Conservation (phyloP, 352 stramenopile species). For the Thalassiosira oceanica region DNA sequence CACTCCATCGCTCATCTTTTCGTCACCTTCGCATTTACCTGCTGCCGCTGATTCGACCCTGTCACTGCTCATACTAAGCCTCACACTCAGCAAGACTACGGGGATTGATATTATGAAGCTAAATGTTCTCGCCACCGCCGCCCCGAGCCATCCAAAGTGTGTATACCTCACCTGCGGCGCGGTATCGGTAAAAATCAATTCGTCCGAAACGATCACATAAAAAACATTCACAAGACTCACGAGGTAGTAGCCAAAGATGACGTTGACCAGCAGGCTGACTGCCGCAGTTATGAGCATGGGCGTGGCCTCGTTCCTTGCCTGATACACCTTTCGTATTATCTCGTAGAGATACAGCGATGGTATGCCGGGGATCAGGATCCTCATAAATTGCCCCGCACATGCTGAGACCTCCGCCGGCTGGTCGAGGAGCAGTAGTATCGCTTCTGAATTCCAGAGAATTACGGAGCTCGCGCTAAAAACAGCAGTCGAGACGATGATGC, state of each 20-base stretch:
- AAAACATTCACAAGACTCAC: conserved; percentile 84
- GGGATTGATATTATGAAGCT: neutral
- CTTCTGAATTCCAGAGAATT: conserved; percentile 82
- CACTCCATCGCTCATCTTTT: neutral
- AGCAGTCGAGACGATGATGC: conserved; percentile 78
- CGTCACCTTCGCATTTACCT: conserved; percentile 9
- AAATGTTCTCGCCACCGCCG: neutral
- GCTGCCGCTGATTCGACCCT: neutral
- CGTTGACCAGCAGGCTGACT: conserved; percentile 83
- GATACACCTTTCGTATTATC: conserved; percentile 84
- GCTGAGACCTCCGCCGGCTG: conserved; percentile 80
- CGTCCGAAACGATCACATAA: conserved; percentile 84
- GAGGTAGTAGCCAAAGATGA: conserved; percentile 84
- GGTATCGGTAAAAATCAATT: conserved; percentile 77
- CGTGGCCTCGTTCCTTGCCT: conserved; percentile 85
- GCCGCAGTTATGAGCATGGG: conserved; percentile 85
- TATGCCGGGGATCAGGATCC: conserved; percentile 82
- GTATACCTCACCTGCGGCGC: conserved; percentile 71
- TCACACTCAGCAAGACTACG: neutral
- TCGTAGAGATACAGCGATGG: conserved; percentile 86
- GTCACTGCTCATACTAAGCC: neutral
- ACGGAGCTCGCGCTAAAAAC: conserved; percentile 78
- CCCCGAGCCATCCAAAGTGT: conserved; percentile 62
- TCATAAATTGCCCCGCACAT: conserved; percentile 78
- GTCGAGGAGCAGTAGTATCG: conserved; percentile 81